These are phyloP conservation scores for Paxillus ammoniavirescens DNA, from an alignment of 768 basidiomycete species.

Conservation along the genomic window DNA sequence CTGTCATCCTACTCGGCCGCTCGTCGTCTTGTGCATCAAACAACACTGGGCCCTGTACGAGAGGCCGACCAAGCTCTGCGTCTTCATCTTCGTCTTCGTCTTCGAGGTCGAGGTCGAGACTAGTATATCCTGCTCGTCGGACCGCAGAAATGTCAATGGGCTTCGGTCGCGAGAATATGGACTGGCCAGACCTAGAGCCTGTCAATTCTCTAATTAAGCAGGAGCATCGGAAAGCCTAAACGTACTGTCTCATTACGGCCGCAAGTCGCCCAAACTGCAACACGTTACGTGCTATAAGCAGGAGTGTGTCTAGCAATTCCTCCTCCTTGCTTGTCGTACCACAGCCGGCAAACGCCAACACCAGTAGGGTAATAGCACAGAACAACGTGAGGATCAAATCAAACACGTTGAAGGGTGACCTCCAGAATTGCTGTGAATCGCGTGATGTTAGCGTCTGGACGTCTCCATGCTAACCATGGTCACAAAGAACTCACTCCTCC, in stretches of 20 bases:
- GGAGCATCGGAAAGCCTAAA: slow-evolving; percentile 13
- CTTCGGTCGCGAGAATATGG: slow-evolving; percentile 83
- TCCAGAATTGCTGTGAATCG: slow-evolving; percentile 85
- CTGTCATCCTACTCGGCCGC: slow-evolving; percentile 35
- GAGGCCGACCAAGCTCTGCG: slow-evolving; percentile 51
- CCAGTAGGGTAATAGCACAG: slow-evolving; percentile 84
- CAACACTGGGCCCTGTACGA: slow-evolving; percentile 57
- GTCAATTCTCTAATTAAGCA: slow-evolving; percentile 7
- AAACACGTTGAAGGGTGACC: slow-evolving; percentile 86
- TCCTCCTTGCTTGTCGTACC: slow-evolving; percentile 84
- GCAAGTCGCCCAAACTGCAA: slow-evolving; percentile 92
- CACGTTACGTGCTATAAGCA: slow-evolving; percentile 89
- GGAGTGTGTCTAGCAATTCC: slow-evolving; percentile 88
- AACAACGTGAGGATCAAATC: slow-evolving; percentile 87
- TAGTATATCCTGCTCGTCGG: slow-evolving; percentile 57
- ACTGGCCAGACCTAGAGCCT: slow-evolving; percentile 71
- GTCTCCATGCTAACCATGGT: neutral
- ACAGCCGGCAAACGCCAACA: slow-evolving; percentile 87
- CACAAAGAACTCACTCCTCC: slow-evolving; percentile 65
- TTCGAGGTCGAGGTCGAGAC: slow-evolving; percentile 71
- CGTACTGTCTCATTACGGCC: slow-evolving; percentile 91
- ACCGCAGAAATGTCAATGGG: slow-evolving; percentile 80
- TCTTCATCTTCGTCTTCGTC: slow-evolving; percentile 51
- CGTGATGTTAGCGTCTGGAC: slow-evolving; percentile 4
- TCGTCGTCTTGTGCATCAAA: slow-evolving; percentile 56